Evolutionary conservation across 306 rosid genomes (phyloP), one percentile per base, ranked within the genome.

Genomic region (Quercus rubra): DNA sequence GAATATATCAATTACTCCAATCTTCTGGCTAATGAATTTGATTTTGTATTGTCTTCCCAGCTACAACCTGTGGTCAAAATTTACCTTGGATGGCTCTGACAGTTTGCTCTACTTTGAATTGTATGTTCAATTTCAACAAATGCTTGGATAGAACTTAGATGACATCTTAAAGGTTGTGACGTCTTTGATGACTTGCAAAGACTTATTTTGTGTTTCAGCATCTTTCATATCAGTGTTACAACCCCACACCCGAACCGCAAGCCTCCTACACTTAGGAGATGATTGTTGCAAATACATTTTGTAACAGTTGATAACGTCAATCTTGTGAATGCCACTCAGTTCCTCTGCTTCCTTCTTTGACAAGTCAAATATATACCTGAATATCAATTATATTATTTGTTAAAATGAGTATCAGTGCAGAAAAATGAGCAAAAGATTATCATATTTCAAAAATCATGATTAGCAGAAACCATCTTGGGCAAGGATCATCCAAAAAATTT

Each of bases 161-260:
- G 93, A 87, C 84, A 18, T 80, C 94, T 92, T 95, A 58, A 91
- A 90, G 73, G 86, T 84, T 21, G 49, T 84, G n/a, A 83, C 59
- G 83, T 92, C 96, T 77, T 83, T 76, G 80, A 95, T 85, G 80
- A 63, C 84, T 61, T 80, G 85, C 20, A 33, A 86, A 15, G 94
- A 77, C 78, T 85, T 67, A 0, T 82, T 12, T 10, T 3, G 80
- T 56, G 82, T 78, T 81, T 83, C 90, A 14, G 83, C 89, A 31
- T 89, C 96, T 81, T 84, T 88, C 80, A 78, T 5, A 78, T 92
- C 64, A 10, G 97, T 83, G 86, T 87, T 86, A 89, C 98, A 90
- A 82, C 99, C 99, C 99, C 99, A 95, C 74, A 95, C 83, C 58
- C 97, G 89, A 72, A 91, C 75, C 0, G 87, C 84, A 3, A 95